Conservation (phyloP, 1,139 yeast species). For the Geotrichum bryndzae region DNA sequence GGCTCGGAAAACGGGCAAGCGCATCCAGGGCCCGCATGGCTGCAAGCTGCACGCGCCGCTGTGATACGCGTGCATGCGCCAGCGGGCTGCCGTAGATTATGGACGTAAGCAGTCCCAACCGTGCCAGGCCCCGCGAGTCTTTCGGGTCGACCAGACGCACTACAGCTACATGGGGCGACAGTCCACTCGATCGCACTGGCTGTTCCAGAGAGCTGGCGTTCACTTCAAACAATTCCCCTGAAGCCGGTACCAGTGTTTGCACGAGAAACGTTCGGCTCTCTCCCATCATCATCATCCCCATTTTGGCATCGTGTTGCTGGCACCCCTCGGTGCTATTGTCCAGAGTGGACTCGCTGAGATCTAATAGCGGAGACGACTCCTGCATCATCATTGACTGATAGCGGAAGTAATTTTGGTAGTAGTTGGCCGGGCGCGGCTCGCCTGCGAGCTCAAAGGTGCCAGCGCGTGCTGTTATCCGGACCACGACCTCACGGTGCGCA, state of each 20-base stretch:
- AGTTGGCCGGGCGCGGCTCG: not conserved
- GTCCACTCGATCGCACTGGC: not conserved
- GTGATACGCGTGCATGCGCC: not conserved
- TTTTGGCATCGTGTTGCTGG: constrained; percentile 4
- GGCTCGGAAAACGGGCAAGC: not conserved
- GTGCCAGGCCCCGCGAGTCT: not conserved
- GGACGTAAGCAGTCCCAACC: not conserved
- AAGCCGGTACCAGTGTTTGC: constrained; percentile 14
- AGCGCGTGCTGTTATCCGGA: not conserved
- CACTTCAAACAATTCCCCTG: not conserved
- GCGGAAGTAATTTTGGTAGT: not conserved
- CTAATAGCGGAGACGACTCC: not conserved
- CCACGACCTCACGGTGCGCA: not conserved
- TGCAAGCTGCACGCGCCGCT: constrained; percentile 1
- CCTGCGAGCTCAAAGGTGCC: not conserved
- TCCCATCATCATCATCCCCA: constrained; percentile 21
- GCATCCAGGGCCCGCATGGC: not conserved
- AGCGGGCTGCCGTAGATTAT: constrained; percentile 2
- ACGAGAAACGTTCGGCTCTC: constrained; percentile 21
- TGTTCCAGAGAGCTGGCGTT: not conserved
- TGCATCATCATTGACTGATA: not conserved
- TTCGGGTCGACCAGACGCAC: not conserved
- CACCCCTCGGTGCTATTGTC: not conserved
- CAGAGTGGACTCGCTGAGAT: not conserved
- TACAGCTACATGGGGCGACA: not conserved